phyloP scores from a whole-genome alignment of 2,329 filamentous ascomycete species.

The Sphaerulina vaccinii region DNA sequence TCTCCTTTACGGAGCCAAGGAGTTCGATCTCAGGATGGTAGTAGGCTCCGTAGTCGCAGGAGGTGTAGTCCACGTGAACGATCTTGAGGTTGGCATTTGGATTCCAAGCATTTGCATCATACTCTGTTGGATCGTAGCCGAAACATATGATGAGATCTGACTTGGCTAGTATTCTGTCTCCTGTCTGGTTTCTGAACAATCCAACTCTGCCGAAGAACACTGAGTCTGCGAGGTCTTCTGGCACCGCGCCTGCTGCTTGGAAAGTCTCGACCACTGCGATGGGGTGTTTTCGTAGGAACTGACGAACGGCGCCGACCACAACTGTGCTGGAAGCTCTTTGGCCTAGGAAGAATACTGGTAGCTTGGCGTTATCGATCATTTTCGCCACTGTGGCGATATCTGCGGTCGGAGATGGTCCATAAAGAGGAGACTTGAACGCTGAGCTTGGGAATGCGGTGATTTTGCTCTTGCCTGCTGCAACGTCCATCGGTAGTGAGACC shows the following conservation, averaged over 20 bases:
- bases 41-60: constrained; percentile 43
- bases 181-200: constrained; percentile 51
- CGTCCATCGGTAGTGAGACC: constrained; percentile 44
- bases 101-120: constrained; percentile 50
- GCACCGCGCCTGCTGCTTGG: constrained; percentile 50
- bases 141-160: constrained; percentile 48
- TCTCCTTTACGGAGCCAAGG: constrained; percentile 45
- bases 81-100: constrained; percentile 40
- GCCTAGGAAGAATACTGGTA: constrained; percentile 49
- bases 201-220: constrained; percentile 51
- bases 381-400: constrained; percentile 38
- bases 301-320: constrained; percentile 45
- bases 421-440: constrained; percentile 44
- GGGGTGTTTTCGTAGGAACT: constrained; percentile 43
- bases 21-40: constrained; percentile 47
- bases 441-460: constrained; percentile 41
- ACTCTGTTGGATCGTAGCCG: constrained; percentile 51
- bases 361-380: constrained; percentile 36
- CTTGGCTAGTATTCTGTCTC: constrained; percentile 46
- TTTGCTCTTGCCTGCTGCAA: constrained; percentile 37
- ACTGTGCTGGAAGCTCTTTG: constrained; percentile 44
- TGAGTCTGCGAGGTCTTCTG: constrained; percentile 43
- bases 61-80: constrained; percentile 47
- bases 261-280: constrained; percentile 53
- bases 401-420: constrained; percentile 41